A percentile compares a stretch with the other conserved stretches of the same genome.
phyloP scores from a whole-genome alignment of 176 grass and related monocot species.

The Themeda triandra region DNA sequence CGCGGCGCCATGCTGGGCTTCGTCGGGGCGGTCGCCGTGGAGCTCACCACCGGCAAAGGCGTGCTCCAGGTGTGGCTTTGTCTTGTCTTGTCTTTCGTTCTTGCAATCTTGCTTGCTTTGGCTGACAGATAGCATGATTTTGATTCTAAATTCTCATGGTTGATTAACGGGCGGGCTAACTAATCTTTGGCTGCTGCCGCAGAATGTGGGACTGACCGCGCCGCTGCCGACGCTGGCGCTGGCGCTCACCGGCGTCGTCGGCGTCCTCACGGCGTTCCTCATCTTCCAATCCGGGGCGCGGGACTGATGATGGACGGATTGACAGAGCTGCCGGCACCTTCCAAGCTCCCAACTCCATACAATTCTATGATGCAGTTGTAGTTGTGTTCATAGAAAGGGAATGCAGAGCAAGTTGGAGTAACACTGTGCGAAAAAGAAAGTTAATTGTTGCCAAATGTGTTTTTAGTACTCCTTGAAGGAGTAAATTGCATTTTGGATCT shows the following conservation, averaged over 20 bases:
- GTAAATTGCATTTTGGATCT: not conserved
- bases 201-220: constrained; percentile 63
- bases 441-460: not conserved
- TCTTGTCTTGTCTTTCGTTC: not conserved
- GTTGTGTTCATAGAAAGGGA: not conserved
- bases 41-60: constrained; percentile 71
- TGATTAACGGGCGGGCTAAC: no score
- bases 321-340: not conserved
- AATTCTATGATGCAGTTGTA: not conserved
- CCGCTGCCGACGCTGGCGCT: constrained; percentile 63
- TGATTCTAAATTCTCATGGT: no score
- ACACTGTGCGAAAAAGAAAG: not conserved
- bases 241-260: constrained; percentile 54
- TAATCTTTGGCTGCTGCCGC: not conserved
- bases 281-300: constrained; percentile 67
- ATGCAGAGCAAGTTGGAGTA: not conserved
- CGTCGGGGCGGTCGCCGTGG: constrained; percentile 45
- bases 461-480: not conserved
- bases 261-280: constrained; percentile 49
- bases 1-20: constrained; percentile 76
- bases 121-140: no score
- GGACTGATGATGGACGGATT: constrained; percentile 30
- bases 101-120: not conserved
- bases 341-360: no score
- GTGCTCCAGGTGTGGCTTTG: constrained; percentile 64